Conservation (phyloP, 2,329 filamentous ascomycete species). For the Alternaria gaisen region DNA sequence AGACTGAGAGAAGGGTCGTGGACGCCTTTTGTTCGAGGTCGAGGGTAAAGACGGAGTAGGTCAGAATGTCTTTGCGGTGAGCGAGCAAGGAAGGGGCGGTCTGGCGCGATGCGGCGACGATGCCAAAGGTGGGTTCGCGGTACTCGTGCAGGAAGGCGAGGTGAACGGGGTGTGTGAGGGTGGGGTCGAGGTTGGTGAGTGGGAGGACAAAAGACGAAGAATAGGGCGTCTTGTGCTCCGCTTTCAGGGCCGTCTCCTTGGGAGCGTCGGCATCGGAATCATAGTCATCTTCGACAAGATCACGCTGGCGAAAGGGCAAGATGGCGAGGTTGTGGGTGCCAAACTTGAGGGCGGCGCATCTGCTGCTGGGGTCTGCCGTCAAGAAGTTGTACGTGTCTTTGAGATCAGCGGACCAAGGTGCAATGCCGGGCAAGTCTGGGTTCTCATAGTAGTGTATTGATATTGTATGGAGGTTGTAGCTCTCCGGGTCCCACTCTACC, state of each 20-base stretch:
- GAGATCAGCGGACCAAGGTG: conserved; percentile 81
- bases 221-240: conserved; percentile 72
- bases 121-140: conserved; percentile 95
- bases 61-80: conserved; percentile 83
- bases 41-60: conserved; percentile 93
- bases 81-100: conserved; percentile 76
- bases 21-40: conserved; percentile 93
- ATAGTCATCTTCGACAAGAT: conserved; percentile 91
- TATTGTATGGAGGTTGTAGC: conserved; percentile 80
- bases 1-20: conserved; percentile 88
- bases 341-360: conserved; percentile 95
- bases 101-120: conserved; percentile 79
- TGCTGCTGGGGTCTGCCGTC: conserved; percentile 86
- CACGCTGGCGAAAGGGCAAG: conserved; percentile 85
- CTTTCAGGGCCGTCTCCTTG: conserved; percentile 43
- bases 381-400: conserved; percentile 81
- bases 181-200: conserved; percentile 86
- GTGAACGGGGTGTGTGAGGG: conserved; percentile 86
- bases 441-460: conserved; percentile 99
- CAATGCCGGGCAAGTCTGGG: conserved; percentile 79
- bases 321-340: conserved; percentile 89
- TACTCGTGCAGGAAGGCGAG: conserved; percentile 96
- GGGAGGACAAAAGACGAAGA: conserved; percentile 91
- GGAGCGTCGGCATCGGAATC: conserved; percentile 79
- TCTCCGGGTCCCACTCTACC: conserved; percentile 90